Percentiles rank a stretch among this genome's conserved stretches.
Conservation (phyloP, 176 grass and related monocot species). For the Rhipidocladum racemiflorum region DNA sequence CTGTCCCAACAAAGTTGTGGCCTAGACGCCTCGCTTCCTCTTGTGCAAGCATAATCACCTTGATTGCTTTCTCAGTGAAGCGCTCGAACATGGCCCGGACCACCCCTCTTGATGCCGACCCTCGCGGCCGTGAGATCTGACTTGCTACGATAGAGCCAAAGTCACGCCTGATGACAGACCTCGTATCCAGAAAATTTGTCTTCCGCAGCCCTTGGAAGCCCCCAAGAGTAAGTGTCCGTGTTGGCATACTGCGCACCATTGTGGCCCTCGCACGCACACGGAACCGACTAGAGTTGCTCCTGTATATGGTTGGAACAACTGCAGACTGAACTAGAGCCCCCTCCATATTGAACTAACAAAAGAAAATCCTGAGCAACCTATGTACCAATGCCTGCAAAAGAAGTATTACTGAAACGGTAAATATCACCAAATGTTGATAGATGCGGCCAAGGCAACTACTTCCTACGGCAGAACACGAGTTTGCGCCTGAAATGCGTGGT, state of each 20-base stretch:
- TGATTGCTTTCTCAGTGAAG: conserved; percentile 93
- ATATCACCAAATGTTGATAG: background rate
- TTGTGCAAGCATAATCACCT: conserved; percentile 96
- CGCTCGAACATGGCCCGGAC: conserved; percentile 83
- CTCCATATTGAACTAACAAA: conserved; percentile 48
- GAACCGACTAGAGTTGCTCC: conserved; percentile 31
- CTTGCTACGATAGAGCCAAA: conserved; percentile 50
- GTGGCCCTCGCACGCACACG: conserved; percentile 33
- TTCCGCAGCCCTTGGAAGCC: conserved; percentile 57
- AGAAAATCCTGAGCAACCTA: background rate
- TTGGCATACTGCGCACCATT: conserved; percentile 48
- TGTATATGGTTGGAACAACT: conserved; percentile 46
- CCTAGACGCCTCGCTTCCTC: conserved; percentile 89
- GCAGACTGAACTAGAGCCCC: conserved; percentile 75
- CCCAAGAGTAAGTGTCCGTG: conserved; percentile 43
- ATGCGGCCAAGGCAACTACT: background rate
- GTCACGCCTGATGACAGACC: conserved; percentile 41
- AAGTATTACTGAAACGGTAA: background rate
- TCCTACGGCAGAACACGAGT: background rate
- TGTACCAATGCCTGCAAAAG: conserved; percentile 25
- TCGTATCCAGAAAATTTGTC: conserved; percentile 49
- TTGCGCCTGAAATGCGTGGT: background rate
- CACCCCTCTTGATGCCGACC: conserved; percentile 39
- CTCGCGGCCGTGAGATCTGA: conserved; percentile 50
- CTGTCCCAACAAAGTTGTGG: conserved; percentile 95